Evolutionary conservation across 176 grass and related monocot species (phyloP), one percentile per base, ranked within the genome.

Genomic region (Luzula sylvatica): DNA sequence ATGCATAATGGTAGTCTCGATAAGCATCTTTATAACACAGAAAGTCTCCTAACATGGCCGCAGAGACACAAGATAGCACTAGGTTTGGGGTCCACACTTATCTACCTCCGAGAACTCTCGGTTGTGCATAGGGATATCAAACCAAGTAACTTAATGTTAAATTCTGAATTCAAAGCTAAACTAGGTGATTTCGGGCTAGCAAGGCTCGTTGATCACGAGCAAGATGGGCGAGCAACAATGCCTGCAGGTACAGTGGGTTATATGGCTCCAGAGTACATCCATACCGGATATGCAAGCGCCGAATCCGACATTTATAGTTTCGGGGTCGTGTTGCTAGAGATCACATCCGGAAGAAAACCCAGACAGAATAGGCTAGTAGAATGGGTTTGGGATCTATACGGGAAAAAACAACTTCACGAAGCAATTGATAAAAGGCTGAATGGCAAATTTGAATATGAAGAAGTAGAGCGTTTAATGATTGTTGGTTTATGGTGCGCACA

Each of bases 391-490:
- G 20, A 72, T 43, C 58, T 78, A 9, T 87, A 83, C 30, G 87
- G 78, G 15, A 77, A 68, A 28, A 79, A 65, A 5, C 26, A 48
- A 21, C 23, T 86, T 11, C 67, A 82, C 16, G 74, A 87, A 65
- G 82, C 87, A 21, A 82, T 55, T 5, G 87, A 87, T 52, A 25
- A 42, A 56, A 82, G 74, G 56, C 48, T 94, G 0, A 29, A 68
- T 5, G 70, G 62, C 14, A 12, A 52, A 29, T 86, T 81, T 13
- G 73, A 78, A 3, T 27, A 52, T 49, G 25, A 42, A 57, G 73
- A 86, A 68, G 86, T 93, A 73, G 77, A 82, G 56, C 29, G 77
- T n/a, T n/a, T n/a, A n/a, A n/a, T n/a, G n/a, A n/a, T n/a, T n/a
- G n/a, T n/a, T n/a, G n/a, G n/a, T n/a, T n/a, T n/a, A n/a, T n/a